These are phyloP conservation scores for Cymodocea nodosa DNA, from an alignment of 116 monocot genomes.

Conservation along the genomic window DNA sequence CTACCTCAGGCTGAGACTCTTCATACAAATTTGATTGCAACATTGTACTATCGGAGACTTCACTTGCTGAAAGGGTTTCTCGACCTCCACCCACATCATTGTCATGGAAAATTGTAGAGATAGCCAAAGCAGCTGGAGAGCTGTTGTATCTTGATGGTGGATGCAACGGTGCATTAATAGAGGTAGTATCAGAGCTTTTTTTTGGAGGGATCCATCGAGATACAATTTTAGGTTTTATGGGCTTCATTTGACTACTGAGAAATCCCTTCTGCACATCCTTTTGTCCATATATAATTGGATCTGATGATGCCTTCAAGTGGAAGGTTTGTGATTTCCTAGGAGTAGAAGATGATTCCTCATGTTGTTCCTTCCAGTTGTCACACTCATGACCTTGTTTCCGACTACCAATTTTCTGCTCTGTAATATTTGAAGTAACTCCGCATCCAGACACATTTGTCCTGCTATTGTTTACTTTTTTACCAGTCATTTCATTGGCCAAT, in stretches of 20 bases:
- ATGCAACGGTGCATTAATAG: constrained; percentile 17
- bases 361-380: background rate
- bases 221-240: constrained; percentile 11
- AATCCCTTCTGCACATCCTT: constrained; percentile 14
- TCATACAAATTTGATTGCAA: background rate
- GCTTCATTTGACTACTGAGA: background rate
- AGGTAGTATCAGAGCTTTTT: constrained; percentile 24
- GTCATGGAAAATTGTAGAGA: constrained; percentile 13
- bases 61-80: background rate
- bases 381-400: background rate
- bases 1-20: background rate
- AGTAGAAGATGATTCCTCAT: constrained; percentile 5
- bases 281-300: constrained; percentile 10
- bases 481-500: constrained; percentile 9
- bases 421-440: background rate
- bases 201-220: constrained; percentile 23
- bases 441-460: background rate
- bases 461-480: constrained; percentile 8
- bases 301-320: constrained; percentile 12
- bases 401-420: background rate
- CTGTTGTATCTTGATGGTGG: constrained; percentile 39
- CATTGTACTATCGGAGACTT: background rate
- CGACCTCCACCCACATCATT: constrained; percentile 11
- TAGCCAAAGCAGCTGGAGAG: constrained; percentile 28
- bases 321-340: constrained; percentile 15